Conservation (phyloP, 352 stramenopile genomes). For the Pythium sp. region DNA sequence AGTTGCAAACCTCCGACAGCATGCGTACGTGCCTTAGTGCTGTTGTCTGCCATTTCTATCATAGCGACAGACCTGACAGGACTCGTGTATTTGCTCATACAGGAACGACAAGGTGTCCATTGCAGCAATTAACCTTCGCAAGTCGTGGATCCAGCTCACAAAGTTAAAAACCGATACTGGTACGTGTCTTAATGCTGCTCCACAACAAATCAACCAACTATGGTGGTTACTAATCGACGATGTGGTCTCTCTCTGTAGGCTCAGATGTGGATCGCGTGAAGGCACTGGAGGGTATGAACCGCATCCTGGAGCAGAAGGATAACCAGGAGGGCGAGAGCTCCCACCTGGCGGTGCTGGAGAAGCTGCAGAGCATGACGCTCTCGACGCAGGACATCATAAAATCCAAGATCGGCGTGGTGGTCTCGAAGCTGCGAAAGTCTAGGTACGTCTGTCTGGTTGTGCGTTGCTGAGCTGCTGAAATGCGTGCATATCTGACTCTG, state of each 20-base stretch:
- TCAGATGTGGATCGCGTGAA: conserved; percentile 34
- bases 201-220: background rate
- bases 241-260: background rate
- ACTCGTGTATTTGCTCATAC: conserved; percentile 2
- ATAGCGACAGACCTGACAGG: background rate
- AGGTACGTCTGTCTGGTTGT: conserved; percentile 26
- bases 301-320: conserved; percentile 46
- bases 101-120: conserved; percentile 83
- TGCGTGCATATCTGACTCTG: conserved; percentile 16
- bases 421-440: conserved; percentile 79
- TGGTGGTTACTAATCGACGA: background rate
- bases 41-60: background rate
- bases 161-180: conserved; percentile 35
- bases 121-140: conserved; percentile 57
- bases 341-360: conserved; percentile 44
- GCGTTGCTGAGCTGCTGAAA: background rate
- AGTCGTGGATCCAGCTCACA: conserved; percentile 69
- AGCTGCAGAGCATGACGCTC: conserved; percentile 62
- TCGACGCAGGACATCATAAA: conserved; percentile 75
- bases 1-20: conserved; percentile 67
- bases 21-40: conserved; percentile 42
- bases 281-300: conserved; percentile 49
- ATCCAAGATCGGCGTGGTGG: conserved; percentile 70
- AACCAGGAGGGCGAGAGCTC: conserved; percentile 32
- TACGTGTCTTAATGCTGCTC: conserved; percentile 4